These are phyloP conservation scores for Taphrina confusa DNA, from an alignment of 1,139 yeast genomes.

Conservation along the genomic window DNA sequence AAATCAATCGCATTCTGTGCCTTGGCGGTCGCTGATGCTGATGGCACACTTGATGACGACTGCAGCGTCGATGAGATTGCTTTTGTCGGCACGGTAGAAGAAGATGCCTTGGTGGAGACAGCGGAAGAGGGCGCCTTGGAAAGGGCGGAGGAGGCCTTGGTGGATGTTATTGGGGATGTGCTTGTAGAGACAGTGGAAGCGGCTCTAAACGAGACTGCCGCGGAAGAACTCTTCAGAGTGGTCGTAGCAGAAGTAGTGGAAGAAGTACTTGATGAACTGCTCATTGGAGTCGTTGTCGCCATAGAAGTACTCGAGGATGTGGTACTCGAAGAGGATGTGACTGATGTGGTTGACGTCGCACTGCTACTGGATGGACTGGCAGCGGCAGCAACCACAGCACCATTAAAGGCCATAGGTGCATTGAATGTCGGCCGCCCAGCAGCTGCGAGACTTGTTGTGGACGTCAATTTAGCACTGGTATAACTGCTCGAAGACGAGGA, in stretches of 20 bases:
- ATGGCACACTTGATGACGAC: background rate
- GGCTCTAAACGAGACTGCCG: background rate
- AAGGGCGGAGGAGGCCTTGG: background rate
- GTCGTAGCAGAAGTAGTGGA: background rate
- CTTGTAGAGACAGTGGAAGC: too few species aligned
- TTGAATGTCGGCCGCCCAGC: too few species aligned
- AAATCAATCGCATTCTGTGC: conserved; percentile 11
- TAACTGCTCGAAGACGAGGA: background rate
- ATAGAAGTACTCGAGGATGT: background rate
- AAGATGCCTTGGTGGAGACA: background rate
- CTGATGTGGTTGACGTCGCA: background rate
- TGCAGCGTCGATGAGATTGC: background rate
- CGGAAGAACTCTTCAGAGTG: background rate
- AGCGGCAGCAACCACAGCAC: too few species aligned
- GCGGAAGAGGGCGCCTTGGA: background rate
- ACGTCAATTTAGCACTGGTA: too few species aligned
- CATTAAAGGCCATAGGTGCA: too few species aligned
- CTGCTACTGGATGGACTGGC: too few species aligned
- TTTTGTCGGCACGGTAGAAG: background rate
- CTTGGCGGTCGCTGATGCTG: background rate
- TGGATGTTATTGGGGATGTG: background rate
- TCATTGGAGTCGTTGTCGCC: background rate
- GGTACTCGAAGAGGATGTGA: background rate
- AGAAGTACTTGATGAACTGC: background rate
- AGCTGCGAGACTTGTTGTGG: too few species aligned